These are phyloP conservation scores for Ophiostoma novo-ulmi DNA, from an alignment of 2,329 filamentous ascomycete species.

Conservation along the genomic window DNA sequence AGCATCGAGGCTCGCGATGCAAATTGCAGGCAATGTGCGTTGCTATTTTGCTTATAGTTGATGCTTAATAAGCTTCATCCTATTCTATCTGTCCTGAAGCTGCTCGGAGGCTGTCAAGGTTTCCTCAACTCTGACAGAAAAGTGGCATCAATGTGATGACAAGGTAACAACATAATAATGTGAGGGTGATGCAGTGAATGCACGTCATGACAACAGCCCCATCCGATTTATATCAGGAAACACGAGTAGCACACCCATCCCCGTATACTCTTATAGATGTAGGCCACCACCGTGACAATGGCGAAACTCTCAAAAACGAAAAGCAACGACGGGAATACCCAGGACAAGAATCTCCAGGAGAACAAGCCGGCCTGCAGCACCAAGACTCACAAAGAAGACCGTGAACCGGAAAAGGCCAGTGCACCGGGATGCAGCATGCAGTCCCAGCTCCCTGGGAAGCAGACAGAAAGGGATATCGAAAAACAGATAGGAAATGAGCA, in stretches of 20 bases:
- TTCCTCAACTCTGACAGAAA: background rate
- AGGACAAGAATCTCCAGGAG: background rate
- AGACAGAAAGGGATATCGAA: background rate
- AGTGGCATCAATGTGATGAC: background rate
- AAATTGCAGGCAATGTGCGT: too few species aligned
- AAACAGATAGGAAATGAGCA: background rate
- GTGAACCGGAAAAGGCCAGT: background rate
- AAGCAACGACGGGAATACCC: background rate
- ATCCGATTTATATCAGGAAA: background rate
- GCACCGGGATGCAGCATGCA: background rate
- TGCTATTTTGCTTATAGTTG: too few species aligned
- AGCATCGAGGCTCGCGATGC: background rate
- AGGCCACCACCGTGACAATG: background rate
- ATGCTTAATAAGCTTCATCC: background rate
- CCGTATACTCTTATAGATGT: background rate
- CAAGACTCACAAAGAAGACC: background rate
- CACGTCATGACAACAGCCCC: background rate
- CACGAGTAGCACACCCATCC: background rate
- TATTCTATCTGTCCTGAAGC: too few species aligned
- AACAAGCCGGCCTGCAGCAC: constrained; percentile 3
- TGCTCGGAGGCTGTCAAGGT: too few species aligned
- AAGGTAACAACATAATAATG: background rate
- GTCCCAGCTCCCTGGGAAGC: background rate
- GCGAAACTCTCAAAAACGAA: background rate
- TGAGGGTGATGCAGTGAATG: background rate